phyloP scores from a whole-genome alignment of 495 filamentous ascomycete genomes.

The Neurospora sp. region DNA sequence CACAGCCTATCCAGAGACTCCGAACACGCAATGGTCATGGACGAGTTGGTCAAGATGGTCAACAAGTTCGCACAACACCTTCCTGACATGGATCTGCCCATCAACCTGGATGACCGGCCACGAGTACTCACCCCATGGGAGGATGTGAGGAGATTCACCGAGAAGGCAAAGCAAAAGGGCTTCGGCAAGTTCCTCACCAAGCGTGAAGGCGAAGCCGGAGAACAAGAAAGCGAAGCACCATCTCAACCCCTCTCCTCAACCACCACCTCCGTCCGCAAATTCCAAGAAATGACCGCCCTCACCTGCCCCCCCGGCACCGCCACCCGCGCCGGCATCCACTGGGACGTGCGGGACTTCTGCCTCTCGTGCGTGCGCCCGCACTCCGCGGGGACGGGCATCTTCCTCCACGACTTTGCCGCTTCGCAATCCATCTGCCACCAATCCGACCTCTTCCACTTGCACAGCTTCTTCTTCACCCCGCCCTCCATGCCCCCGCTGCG shows the following conservation, averaged over 20 bases:
- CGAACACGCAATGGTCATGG: conserved; percentile 45
- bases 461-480: conserved; percentile 59
- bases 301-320: conserved; percentile 50
- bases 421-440: conserved; percentile 67
- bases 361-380: conserved; percentile 54
- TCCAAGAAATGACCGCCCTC: conserved; percentile 40
- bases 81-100: conserved; percentile 70
- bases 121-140: conserved; percentile 63
- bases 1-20: conserved; percentile 31
- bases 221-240: conserved; percentile 1
- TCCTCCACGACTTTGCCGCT: conserved; percentile 53
- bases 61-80: conserved; percentile 57
- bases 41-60: conserved; percentile 56
- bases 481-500: conserved; percentile 51
- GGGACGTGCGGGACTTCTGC: conserved; percentile 49
- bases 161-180: conserved; percentile 21
- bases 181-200: conserved; percentile 26
- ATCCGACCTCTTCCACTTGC: conserved; percentile 63
- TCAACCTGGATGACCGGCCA: conserved; percentile 74
- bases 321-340: conserved; percentile 42
- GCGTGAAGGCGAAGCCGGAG: neutral
- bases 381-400: conserved; percentile 46
- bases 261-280: conserved; percentile 30
- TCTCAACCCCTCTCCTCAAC: neutral
- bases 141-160: conserved; percentile 33